phyloP scores from a whole-genome alignment of 768 basidiomycete species.

The Boletus reticuloceps region DNA sequence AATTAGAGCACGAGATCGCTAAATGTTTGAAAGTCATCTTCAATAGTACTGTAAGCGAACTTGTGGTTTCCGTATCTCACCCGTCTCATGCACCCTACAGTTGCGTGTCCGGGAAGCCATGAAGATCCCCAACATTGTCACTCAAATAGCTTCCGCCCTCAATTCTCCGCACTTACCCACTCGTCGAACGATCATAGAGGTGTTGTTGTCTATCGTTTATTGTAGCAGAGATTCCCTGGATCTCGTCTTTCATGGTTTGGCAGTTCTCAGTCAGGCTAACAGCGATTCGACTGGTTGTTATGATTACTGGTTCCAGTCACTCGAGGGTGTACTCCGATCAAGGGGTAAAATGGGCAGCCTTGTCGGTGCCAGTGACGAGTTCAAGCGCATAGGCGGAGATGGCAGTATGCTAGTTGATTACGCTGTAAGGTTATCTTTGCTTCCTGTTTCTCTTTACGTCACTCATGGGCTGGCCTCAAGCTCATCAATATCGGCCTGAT shows the following conservation, averaged over 20 bases:
- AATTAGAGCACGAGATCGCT: slow-evolving; percentile 82
- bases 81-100: slow-evolving; percentile 35
- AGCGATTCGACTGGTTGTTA: slow-evolving; percentile 59
- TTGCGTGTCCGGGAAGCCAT: slow-evolving; percentile 69
- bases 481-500: slow-evolving; percentile 68
- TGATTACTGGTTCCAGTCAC: slow-evolving; percentile 85
- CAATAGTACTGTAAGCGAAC: slow-evolving; percentile 53
- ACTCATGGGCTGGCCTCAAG: slow-evolving; percentile 19
- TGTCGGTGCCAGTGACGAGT: slow-evolving; percentile 93
- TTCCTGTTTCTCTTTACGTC: background rate
- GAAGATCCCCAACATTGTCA: slow-evolving; percentile 68
- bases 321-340: slow-evolving; percentile 74
- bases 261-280: slow-evolving; percentile 67
- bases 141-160: slow-evolving; percentile 77
- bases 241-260: slow-evolving; percentile 73
- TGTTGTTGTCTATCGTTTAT: slow-evolving; percentile 72
- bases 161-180: slow-evolving; percentile 79
- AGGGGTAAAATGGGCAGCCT: slow-evolving; percentile 93
- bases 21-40: slow-evolving; percentile 85
- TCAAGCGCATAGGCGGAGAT: slow-evolving; percentile 61
- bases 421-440: slow-evolving; percentile 53
- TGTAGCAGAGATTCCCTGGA: slow-evolving; percentile 60
- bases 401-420: slow-evolving; percentile 80
- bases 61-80: background rate
- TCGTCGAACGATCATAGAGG: slow-evolving; percentile 74